Evolutionary conservation across 108 stramenopile genomes (phyloP).

Genomic region (Cylindrotheca closterium): DNA sequence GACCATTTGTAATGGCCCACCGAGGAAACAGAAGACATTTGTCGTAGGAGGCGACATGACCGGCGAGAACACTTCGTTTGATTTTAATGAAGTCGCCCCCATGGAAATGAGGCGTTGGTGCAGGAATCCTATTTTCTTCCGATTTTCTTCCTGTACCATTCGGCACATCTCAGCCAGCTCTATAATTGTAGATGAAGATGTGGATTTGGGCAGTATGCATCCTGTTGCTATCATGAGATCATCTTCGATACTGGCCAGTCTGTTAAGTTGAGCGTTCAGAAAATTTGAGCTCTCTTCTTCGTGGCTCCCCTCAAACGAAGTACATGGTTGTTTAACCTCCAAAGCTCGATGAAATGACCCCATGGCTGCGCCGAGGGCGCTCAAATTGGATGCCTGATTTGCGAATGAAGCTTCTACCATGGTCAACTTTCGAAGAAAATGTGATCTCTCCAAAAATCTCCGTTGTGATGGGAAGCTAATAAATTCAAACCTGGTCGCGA

Average conservation of each 20-base stretch:
- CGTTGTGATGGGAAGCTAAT: too few species aligned
- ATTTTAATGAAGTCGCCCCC: neutral
- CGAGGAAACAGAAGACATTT: constrained; percentile 11
- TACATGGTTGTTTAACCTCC: neutral
- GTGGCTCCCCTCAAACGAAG: neutral
- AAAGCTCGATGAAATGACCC: neutral
- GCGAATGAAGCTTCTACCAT: constrained; percentile 33
- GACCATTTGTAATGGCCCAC: constrained; percentile 30
- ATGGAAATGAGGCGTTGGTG: constrained; percentile 2
- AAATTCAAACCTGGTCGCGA: too few species aligned
- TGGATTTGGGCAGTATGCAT: constrained; percentile 18
- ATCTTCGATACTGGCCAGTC: constrained; percentile 18
- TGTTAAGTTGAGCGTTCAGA: constrained; percentile 7
- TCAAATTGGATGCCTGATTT: constrained; percentile 32
- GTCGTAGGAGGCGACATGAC: neutral
- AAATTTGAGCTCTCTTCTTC: constrained; percentile 15
- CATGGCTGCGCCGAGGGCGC: constrained; percentile 21
- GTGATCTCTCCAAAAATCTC: too few species aligned
- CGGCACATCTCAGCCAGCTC: constrained; percentile 35
- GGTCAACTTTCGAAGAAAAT: neutral
- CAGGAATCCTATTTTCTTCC: constrained; percentile 25
- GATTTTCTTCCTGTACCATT: constrained; percentile 24
- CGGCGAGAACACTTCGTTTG: neutral
- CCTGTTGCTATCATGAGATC: constrained; percentile 22
- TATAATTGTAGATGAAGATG: constrained; percentile 22